These are phyloP conservation scores for Verticillium klebahnii DNA, from an alignment of 2,329 filamentous ascomycete species.

Conservation along the genomic window DNA sequence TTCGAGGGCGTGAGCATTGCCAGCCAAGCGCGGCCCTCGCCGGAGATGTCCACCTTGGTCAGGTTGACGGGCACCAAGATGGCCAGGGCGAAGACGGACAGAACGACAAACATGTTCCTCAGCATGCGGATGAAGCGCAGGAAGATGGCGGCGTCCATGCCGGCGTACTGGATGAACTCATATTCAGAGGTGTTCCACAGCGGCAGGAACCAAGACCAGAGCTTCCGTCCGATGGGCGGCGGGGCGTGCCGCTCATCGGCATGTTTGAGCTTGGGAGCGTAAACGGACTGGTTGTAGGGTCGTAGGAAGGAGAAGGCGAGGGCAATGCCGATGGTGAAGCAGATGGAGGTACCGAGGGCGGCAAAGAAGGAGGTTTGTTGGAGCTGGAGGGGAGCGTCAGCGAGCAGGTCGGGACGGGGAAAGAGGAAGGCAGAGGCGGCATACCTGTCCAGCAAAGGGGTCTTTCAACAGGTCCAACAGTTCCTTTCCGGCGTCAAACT, in stretches of 20 bases:
- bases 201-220: slow-evolving; percentile 82
- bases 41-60: slow-evolving; percentile 35
- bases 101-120: slow-evolving; percentile 76
- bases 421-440: background rate
- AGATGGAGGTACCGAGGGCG: slow-evolving; percentile 75
- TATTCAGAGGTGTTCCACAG: slow-evolving; percentile 74
- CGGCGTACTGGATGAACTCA: slow-evolving; percentile 73
- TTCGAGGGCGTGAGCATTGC: slow-evolving; percentile 55
- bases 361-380: slow-evolving; percentile 64
- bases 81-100: slow-evolving; percentile 68
- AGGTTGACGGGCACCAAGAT: slow-evolving; percentile 82
- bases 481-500: slow-evolving; percentile 31
- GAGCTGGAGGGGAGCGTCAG: slow-evolving; percentile 24
- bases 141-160: slow-evolving; percentile 88
- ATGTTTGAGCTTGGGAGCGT: slow-evolving; percentile 90
- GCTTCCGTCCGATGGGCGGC: slow-evolving; percentile 77
- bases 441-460: slow-evolving; percentile 45
- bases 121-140: slow-evolving; percentile 87
- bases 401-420: background rate
- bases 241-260: slow-evolving; percentile 87
- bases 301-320: slow-evolving; percentile 83
- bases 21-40: slow-evolving; percentile 40
- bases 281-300: slow-evolving; percentile 87
- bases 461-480: slow-evolving; percentile 44
- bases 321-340: slow-evolving; percentile 67